Percentiles rank a stretch among this genome's conserved stretches.
These are phyloP conservation scores for Dendryphion nanum DNA, from an alignment of 2,329 filamentous ascomycete genomes.

Conservation along the genomic window DNA sequence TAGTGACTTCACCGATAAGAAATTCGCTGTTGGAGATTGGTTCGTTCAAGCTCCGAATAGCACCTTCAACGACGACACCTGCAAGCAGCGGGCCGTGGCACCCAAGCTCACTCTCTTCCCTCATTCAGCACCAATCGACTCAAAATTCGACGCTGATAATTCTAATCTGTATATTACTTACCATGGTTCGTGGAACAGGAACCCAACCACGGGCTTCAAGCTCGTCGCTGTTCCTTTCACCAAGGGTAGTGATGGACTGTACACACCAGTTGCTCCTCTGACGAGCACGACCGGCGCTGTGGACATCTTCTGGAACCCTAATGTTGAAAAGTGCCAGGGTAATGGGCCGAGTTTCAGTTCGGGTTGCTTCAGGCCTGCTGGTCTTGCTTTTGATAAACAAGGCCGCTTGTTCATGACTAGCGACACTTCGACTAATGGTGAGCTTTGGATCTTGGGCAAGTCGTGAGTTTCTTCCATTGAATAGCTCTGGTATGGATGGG, in stretches of 20 bases:
- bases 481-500: too few species aligned
- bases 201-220: slow-evolving; percentile 50
- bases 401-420: slow-evolving; percentile 61
- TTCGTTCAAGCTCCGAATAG: slow-evolving; percentile 32
- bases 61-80: slow-evolving; percentile 48
- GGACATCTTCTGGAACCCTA: slow-evolving; percentile 57
- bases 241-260: slow-evolving; percentile 34
- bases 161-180: slow-evolving; percentile 64
- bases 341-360: slow-evolving; percentile 27
- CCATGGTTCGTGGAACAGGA: slow-evolving; percentile 67
- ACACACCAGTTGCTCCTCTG: slow-evolving; percentile 42
- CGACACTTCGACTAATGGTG: slow-evolving; percentile 42
- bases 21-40: slow-evolving; percentile 48
- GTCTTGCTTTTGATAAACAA: slow-evolving; percentile 48
- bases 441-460: slow-evolving; percentile 31
- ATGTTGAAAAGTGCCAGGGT: slow-evolving; percentile 53
- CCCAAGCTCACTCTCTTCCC: slow-evolving; percentile 58
- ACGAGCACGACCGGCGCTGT: slow-evolving; percentile 49
- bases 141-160: slow-evolving; percentile 61
- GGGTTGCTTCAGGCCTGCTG: slow-evolving; percentile 62
- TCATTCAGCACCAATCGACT: slow-evolving; percentile 69
- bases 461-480: too few species aligned
- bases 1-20: slow-evolving; percentile 46
- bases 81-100: slow-evolving; percentile 36
- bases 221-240: slow-evolving; percentile 46